phyloP scores from a whole-genome alignment of 2,329 filamentous ascomycete species.

The Hymenoscyphus occultus region DNA sequence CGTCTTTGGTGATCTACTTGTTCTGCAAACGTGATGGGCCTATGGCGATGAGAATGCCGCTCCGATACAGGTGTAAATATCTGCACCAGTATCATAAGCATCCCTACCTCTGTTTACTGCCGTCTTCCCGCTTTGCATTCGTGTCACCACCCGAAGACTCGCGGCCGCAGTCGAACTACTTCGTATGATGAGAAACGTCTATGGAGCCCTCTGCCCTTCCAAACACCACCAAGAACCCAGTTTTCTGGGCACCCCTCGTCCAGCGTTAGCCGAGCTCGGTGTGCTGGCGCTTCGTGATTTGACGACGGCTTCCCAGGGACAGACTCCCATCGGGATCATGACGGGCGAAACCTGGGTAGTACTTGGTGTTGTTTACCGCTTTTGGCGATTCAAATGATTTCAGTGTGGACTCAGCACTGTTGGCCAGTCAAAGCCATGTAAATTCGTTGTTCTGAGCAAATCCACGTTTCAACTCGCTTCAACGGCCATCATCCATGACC shows the following conservation, averaged over 20 bases:
- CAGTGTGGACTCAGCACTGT: neutral
- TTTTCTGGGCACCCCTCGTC: neutral
- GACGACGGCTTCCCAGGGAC: conserved; percentile 16
- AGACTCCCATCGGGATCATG: neutral
- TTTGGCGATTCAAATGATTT: neutral
- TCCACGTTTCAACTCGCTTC: conserved; percentile 5
- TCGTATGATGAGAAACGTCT: neutral
- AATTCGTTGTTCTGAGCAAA: neutral
- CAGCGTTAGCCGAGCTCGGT: neutral
- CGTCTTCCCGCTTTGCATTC: neutral
- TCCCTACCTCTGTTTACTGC: neutral
- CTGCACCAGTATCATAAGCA: neutral
- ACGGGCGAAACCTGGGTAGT: neutral
- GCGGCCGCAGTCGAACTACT: neutral
- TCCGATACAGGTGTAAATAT: neutral
- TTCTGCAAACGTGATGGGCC: neutral
- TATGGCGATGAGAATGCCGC: neutral
- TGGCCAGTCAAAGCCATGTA: neutral
- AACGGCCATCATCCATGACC: neutral
- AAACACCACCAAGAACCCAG: neutral
- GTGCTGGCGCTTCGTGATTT: conserved; percentile 28
- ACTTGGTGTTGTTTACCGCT: neutral
- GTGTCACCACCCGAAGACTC: conserved; percentile 1
- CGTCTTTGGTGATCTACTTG: neutral
- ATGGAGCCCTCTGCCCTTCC: neutral